Evolutionary conservation across 176 grass and related monocot genomes (phyloP).

Genomic region (Aegilops longissima): DNA sequence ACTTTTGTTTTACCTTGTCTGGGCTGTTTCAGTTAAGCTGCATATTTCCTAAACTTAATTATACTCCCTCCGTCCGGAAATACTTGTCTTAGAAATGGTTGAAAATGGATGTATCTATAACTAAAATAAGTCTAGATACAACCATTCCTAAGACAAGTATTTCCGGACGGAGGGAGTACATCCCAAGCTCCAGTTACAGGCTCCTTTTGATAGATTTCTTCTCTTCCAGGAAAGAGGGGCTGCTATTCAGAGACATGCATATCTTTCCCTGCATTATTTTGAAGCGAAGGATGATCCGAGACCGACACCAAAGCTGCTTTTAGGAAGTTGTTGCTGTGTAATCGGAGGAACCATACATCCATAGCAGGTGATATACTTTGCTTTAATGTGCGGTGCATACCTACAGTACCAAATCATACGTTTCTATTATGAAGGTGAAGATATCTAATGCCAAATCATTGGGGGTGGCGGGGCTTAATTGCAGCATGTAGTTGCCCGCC

Average conservation of each 20-base stretch:
- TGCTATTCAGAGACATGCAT: conserved; percentile 1
- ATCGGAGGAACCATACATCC: conserved; percentile 26
- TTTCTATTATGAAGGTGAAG: conserved; percentile 34
- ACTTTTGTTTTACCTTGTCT: neutral
- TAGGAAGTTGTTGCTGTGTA: conserved; percentile 12
- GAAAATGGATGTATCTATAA: too few species aligned
- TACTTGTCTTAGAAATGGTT: too few species aligned
- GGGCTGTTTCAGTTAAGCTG: neutral
- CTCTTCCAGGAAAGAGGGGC: conserved; percentile 12
- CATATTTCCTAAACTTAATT: neutral
- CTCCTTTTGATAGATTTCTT: neutral
- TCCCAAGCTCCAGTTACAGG: neutral
- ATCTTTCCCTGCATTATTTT: conserved; percentile 13
- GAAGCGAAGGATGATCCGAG: neutral
- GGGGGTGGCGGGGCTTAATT: conserved; percentile 30
- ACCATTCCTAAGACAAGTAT: too few species aligned
- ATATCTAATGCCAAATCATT: conserved; percentile 37
- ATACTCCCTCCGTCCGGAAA: too few species aligned
- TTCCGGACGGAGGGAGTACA: too few species aligned
- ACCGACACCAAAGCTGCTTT: conserved; percentile 24
- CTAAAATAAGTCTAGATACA: too few species aligned
- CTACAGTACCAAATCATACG: conserved; percentile 29
- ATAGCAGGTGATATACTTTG: conserved; percentile 33
- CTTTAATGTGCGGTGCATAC: conserved; percentile 26
- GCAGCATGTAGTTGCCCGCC: conserved; percentile 43